A percentile compares a stretch with the other conserved stretches of the same genome.
phyloP scores from a whole-genome alignment of 306 rosid species.

The Delonix regia region DNA sequence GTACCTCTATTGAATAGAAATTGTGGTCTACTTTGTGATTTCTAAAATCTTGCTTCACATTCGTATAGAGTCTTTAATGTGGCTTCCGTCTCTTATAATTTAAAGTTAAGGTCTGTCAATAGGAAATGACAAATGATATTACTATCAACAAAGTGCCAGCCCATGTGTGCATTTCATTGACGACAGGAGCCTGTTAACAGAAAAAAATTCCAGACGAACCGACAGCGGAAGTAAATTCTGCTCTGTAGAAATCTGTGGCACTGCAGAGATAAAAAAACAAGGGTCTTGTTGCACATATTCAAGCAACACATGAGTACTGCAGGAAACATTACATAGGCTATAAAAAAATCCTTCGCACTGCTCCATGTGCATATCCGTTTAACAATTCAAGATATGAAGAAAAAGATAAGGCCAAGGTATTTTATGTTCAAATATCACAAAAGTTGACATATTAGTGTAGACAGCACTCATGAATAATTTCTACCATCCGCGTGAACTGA shows the following conservation, averaged over 20 bases:
- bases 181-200: neutral
- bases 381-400: constrained; percentile 31
- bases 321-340: neutral
- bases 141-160: neutral
- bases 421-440: neutral
- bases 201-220: neutral
- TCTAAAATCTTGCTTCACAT: neutral
- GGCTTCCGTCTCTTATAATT: neutral
- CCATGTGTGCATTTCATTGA: neutral
- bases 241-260: neutral
- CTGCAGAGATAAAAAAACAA: neutral
- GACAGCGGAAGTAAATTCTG: neutral
- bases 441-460: neutral
- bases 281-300: neutral
- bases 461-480: constrained; percentile 18
- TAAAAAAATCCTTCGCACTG: neutral
- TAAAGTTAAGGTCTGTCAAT: neutral
- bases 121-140: neutral
- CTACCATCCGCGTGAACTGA: constrained; percentile 95
- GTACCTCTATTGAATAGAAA: neutral
- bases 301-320: constrained; percentile 25
- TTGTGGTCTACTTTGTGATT: neutral
- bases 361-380: constrained; percentile 5
- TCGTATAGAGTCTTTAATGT: neutral
- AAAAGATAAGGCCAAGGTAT: constrained; percentile 8